Evolutionary conservation across 257 asterid species (phyloP).

Genomic region (Echites panduratus): DNA sequence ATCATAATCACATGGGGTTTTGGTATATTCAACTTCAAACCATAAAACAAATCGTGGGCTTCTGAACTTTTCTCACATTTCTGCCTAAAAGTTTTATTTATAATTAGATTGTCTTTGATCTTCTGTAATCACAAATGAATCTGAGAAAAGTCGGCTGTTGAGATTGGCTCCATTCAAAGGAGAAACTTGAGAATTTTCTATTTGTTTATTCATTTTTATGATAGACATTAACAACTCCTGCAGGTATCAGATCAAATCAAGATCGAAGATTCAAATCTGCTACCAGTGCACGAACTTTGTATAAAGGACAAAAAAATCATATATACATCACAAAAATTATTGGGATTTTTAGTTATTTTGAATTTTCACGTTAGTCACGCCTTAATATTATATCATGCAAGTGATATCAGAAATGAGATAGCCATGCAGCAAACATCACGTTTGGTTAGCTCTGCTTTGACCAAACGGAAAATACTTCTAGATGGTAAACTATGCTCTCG

Average conservation of each 20-base stretch:
- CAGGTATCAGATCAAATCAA: constrained; percentile 1
- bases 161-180: not conserved
- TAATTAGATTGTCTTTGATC: not conserved
- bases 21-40: not conserved
- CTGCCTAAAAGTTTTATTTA: not conserved
- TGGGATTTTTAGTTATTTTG: not conserved
- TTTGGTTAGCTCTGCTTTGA: not conserved
- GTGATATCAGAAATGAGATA: not conserved
- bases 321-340: not conserved
- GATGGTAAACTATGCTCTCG: too few relatives aligned
- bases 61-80: not conserved
- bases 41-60: not conserved
- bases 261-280: constrained; percentile 17
- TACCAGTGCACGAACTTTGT: not conserved
- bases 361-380: not conserved
- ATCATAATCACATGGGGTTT: not conserved
- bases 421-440: not conserved
- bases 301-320: not conserved
- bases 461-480: too few relatives aligned
- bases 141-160: not conserved
- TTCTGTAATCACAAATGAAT: not conserved
- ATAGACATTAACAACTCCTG: not conserved
- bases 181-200: too few relatives aligned
- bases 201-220: too few relatives aligned
- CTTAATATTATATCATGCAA: not conserved